Percentiles rank a stretch among this genome's conserved stretches.
Evolutionary conservation across 306 rosid genomes (phyloP).

Genomic region (Pueraria montana): DNA sequence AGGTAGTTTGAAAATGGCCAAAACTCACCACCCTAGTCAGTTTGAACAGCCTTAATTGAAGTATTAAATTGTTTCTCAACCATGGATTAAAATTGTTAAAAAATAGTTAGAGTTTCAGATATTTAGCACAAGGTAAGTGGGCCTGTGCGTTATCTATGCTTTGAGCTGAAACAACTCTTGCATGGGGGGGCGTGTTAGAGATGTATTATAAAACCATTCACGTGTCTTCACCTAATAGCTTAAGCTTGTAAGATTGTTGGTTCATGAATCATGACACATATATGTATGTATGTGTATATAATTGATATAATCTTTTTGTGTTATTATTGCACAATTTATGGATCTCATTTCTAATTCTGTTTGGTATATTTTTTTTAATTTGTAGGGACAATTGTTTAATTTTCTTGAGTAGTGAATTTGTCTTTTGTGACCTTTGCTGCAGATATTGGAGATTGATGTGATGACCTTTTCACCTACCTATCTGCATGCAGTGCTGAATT

Average conservation of each 20-base stretch:
- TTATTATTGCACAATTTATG: slow-evolving; percentile 20
- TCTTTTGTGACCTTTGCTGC: slow-evolving; percentile 46
- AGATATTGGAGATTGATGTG: slow-evolving; percentile 46
- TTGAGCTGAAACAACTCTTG: background rate
- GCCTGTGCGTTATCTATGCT: background rate
- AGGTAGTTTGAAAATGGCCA: too few relatives aligned
- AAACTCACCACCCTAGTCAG: too few relatives aligned
- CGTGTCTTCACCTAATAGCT: background rate
- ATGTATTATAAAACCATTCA: background rate
- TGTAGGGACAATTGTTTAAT: slow-evolving; percentile 25
- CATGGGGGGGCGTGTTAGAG: background rate
- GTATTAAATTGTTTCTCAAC: too few relatives aligned
- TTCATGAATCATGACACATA: slow-evolving; percentile 1
- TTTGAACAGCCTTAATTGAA: too few relatives aligned
- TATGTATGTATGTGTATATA: background rate
- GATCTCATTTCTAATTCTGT: slow-evolving; percentile 38
- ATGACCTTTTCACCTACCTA: slow-evolving; percentile 14
- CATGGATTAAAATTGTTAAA: too few relatives aligned
- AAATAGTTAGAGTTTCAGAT: too few relatives aligned
- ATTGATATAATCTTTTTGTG: slow-evolving; percentile 27
- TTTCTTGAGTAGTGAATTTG: slow-evolving; percentile 37
- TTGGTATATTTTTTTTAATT: slow-evolving; percentile 30
- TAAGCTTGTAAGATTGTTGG: background rate
- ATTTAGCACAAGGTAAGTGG: background rate
- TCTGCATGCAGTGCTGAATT: slow-evolving; percentile 7